Evolutionary conservation across 2,329 filamentous ascomycete species (phyloP), one percentile per base, ranked within the genome.

Genomic region (Alternaria sp.): DNA sequence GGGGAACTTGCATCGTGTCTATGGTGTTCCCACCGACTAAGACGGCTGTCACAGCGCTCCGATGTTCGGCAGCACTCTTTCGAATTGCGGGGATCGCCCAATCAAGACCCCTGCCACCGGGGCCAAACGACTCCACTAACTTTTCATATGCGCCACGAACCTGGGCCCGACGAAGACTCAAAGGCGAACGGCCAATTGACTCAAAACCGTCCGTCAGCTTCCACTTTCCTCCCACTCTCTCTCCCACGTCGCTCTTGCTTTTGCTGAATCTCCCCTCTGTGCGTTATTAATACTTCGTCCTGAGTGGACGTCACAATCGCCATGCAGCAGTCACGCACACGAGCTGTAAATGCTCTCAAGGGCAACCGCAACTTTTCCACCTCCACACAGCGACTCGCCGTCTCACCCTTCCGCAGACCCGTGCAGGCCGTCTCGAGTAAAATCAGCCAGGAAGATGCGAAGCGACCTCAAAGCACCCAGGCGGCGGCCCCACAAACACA

Each of bases 341-440:
- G 75, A 61, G 77, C 80, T 75, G 68, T 79, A 45, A 72, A 74
- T 43, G 71, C 76, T 60, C 67, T 79, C 57, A 74, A 80, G 63
- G 72, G 77, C 72, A 71, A 81, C 59, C 83, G 82, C 71, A 74
- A 70, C 64, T 83, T 85, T 73, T 84, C 81, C 67, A 76, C 81
- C 6, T 79, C 82, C 25, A 68, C 81, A 21, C 69, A 77, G 9
- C 65, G 76, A 55, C 73, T 79, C 36, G 82, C 81, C 66, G 70
- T 83, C 58, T 84, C 83, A 62, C 83, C 82, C 26, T 82, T 83
- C 78, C 69, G 79, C 62, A 69, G 67, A 44, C 77, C 72, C 66
- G 78, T 77, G 67, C 80, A 74, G 57, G 67, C 74, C 40, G 69
- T 72, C 28, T 61, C 71, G 47, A 61, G 73, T 46, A 77, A 77